Conservation (phyloP, 2,329 filamentous ascomycete genomes). For the Hymenoscyphus fructigenus region DNA sequence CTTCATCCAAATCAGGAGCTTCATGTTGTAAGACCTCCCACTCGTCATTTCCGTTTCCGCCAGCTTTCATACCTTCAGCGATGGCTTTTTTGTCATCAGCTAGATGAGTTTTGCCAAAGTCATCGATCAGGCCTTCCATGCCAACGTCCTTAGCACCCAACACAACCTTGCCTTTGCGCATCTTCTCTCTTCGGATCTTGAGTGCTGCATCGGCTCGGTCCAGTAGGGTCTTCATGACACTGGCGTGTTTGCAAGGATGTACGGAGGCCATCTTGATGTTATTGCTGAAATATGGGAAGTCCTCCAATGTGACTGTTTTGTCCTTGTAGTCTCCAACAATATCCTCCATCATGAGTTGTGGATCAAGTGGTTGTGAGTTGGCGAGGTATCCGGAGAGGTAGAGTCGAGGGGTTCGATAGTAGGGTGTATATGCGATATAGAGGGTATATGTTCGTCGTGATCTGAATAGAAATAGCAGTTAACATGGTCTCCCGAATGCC, state of each 20-base stretch:
- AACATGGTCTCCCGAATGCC: conserved; percentile 13
- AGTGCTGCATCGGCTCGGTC: conserved; percentile 93
- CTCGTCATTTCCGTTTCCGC: conserved; percentile 54
- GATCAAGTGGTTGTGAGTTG: conserved; percentile 76
- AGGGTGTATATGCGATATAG: conserved; percentile 97
- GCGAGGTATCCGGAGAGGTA: conserved; percentile 90
- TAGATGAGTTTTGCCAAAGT: conserved; percentile 65
- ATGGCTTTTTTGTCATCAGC: conserved; percentile 46
- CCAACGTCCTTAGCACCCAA: conserved; percentile 51
- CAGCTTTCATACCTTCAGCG: conserved; percentile 46
- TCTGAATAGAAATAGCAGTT: conserved; percentile 44
- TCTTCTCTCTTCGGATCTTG: conserved; percentile 82
- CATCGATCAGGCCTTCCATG: conserved; percentile 83
- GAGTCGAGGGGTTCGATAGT: conserved; percentile 92
- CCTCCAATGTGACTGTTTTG: conserved; percentile 97
- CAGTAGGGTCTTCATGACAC: conserved; percentile 96
- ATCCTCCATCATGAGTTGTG: conserved; percentile 91
- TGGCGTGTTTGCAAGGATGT: conserved; percentile 95
- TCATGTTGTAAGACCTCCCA: conserved; percentile 65
- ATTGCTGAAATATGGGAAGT: conserved; percentile 92
- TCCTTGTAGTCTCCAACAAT: conserved; percentile 96
- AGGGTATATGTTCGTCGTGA: conserved; percentile 91
- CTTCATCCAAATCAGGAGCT: conserved; percentile 65
- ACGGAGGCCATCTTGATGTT: conserved; percentile 95
- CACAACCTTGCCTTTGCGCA: conserved; percentile 58